Evolutionary conservation across 2,329 filamentous ascomycete species (phyloP), one percentile per base, ranked within the genome.

Genomic region (Arthrobotrys musiformis): DNA sequence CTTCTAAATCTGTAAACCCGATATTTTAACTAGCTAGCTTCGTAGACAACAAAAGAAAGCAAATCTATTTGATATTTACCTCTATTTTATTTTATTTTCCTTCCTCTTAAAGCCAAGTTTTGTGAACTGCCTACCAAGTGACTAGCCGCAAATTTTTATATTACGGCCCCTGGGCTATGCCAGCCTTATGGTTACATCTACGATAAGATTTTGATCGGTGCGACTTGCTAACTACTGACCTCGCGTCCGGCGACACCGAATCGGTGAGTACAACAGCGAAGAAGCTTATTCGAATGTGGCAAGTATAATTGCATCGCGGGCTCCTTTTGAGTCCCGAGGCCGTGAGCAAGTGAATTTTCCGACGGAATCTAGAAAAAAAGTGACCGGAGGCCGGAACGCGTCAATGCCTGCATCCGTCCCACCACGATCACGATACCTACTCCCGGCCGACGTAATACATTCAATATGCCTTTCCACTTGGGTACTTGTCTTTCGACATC

Each of bases 351-450:
- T 2, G 6, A 13, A n/a, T 46, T 62, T 46, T 33, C 58, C 22
- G 58, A 46, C 37, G 58, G 58, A 44, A 33, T 33, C 1, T 13
- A 46, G 7, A 15, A 4, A 30, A 46, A 62, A 58, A 26, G 54
- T 58, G 33, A 22, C 54, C 33, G 54, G 24, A 15, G n/a, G 8
- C 33, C 54, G 33, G 54, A 40, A 58, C 54, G 54, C 54, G 54
- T 58, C 33, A 58, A 58, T 40, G 54, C 54, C 54, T 58, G 54
- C 54, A 56, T 37, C 28, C 50, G 50, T 56, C 30, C 50, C 28
- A 24, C 54, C 54, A 58, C 54, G 9, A 58, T 58, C 54, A 58
- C 33, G 33, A 58, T 40, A 58, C 9, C 19, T 24, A 19, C n/a
- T 40, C 40, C 33, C 19, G 54, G 54, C 19, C 30, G 19, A 58